phyloP scores from a whole-genome alignment of 176 grass and related monocot genomes.

The Ananas comosus region DNA sequence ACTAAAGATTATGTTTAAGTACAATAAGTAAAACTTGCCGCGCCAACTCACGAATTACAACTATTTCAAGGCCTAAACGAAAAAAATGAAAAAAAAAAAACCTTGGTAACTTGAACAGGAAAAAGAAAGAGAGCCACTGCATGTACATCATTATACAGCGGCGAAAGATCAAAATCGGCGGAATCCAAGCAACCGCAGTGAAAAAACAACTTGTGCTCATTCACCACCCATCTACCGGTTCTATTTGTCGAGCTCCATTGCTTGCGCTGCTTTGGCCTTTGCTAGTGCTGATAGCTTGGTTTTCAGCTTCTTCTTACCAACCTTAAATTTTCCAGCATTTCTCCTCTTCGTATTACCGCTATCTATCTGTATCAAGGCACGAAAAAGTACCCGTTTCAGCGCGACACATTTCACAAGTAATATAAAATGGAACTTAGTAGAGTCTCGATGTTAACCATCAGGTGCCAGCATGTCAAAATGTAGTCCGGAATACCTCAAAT shows the following conservation, averaged over 20 bases:
- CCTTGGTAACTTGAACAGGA: neutral
- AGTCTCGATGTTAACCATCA: neutral
- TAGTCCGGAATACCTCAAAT: neutral
- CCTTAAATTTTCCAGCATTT: conserved; percentile 55
- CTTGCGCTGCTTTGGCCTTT: conserved; percentile 71
- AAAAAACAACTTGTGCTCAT: neutral
- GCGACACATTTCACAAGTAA: neutral
- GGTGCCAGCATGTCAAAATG: neutral
- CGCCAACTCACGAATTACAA: no score
- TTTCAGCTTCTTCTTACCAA: conserved; percentile 80
- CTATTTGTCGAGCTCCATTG: conserved; percentile 74
- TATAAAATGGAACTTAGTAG: neutral
- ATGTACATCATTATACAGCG: neutral
- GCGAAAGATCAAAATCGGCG: neutral
- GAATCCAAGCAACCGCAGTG: neutral
- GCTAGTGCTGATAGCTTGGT: conserved; percentile 59
- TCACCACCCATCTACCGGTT: neutral
- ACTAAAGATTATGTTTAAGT: no score
- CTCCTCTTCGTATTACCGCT: conserved; percentile 40
- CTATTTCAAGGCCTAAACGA: neutral
- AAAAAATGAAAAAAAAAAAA: neutral
- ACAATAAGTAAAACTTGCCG: no score
- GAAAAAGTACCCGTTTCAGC: neutral
- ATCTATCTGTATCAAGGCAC: conserved; percentile 42
- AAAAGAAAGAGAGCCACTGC: neutral